A percentile compares a stretch with the other conserved stretches of the same genome.
phyloP scores from a whole-genome alignment of 2,329 filamentous ascomycete genomes.

The Microcyclospora tardicrescens region DNA sequence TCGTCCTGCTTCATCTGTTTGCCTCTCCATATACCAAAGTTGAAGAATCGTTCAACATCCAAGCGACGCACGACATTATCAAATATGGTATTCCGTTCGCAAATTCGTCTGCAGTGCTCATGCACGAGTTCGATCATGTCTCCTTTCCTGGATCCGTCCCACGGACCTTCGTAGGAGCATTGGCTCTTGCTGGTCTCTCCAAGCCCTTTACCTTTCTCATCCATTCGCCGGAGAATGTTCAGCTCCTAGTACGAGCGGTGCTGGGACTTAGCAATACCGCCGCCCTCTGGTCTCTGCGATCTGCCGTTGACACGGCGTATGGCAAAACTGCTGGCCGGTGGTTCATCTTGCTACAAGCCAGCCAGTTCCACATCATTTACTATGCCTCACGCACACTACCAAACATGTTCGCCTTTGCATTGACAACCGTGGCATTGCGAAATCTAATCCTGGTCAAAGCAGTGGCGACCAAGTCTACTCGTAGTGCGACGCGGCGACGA shows the following conservation, averaged over 20 bases:
- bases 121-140: constrained; percentile 70
- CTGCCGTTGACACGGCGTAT: constrained; percentile 51
- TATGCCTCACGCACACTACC: constrained; percentile 86
- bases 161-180: constrained; percentile 73
- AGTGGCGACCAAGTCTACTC: constrained; percentile 21
- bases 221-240: constrained; percentile 43
- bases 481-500: constrained; percentile 39
- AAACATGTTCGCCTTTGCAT: constrained; percentile 88
- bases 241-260: constrained; percentile 55
- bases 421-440: constrained; percentile 55
- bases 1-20: constrained; percentile 21
- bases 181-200: constrained; percentile 60
- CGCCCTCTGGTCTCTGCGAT: constrained; percentile 53
- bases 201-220: constrained; percentile 51
- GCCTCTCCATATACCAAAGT: constrained; percentile 81
- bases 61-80: constrained; percentile 82
- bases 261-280: constrained; percentile 65
- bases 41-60: constrained; percentile 96
- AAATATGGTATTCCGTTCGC: constrained; percentile 56
- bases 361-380: constrained; percentile 86
- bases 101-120: constrained; percentile 21
- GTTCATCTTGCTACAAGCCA: constrained; percentile 65
- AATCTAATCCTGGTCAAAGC: constrained; percentile 37
- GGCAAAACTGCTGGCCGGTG: constrained; percentile 58
- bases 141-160: constrained; percentile 84